Evolutionary conservation across 352 stramenopile genomes (phyloP), one percentile per base, ranked within the genome.

Genomic region (Elongisporangium undulatum): DNA sequence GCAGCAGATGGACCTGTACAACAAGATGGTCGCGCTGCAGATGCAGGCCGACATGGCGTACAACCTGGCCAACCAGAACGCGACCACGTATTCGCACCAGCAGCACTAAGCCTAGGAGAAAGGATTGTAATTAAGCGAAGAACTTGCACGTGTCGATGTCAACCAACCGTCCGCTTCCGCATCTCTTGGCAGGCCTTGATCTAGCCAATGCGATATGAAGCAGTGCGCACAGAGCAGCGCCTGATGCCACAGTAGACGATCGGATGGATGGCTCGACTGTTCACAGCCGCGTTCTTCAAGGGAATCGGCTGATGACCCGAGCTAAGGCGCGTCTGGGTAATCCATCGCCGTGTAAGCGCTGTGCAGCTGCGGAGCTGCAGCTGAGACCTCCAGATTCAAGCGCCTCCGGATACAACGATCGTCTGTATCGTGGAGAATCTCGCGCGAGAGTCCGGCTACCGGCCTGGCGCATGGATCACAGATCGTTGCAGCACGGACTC

Each of bases 11-110:
- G 79, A 66, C 13, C 69, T 91, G 8, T 91, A 91, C 71, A 88
- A 89, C 61, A 77, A 91, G 58, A 89, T 91, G 82, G 65, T 89
- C 24, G 79, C 88, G 61, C 66, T 91, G 57, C 82, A 88, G 55
- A 77, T 89, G 66, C 67, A 82, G 24, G 79, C 82, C 26, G 82
- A 91, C 60, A 66, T 59, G 17, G 74, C 79, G 19, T 88, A 91
- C 69, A 85, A 87, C 56, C 62, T 89, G 53, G 77, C 79, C 15
- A 91, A 85, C 68, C 82, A 88, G 58, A 89, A 91, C 61, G 77
- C 79, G 13, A 12, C 21, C 72, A 71, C 66, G 72, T 80, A 78
- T 72, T 79, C 79, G 71, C 74, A 79, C 29, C 57, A 49, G 10
- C 55, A 66, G 24, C 45, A 64, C 29, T 57, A 10, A 51, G 39